These are phyloP conservation scores for Hyaloscypha variabilis DNA, from an alignment of 495 filamentous ascomycete genomes.

Conservation along the genomic window DNA sequence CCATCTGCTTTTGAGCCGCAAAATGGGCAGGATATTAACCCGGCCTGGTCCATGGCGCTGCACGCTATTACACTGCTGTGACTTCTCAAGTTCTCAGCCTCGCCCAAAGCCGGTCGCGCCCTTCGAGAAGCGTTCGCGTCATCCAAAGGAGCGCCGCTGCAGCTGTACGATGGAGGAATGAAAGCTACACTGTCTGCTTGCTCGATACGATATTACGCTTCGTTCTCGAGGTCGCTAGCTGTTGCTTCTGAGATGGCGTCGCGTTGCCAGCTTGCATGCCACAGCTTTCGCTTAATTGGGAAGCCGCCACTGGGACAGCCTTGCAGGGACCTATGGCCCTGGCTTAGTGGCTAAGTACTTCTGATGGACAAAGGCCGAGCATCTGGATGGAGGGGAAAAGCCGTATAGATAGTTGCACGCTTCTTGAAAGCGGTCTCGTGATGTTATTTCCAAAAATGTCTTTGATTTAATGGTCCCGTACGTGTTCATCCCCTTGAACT, in stretches of 20 bases:
- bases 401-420: no score
- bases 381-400: no score
- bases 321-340: not conserved
- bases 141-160: not conserved
- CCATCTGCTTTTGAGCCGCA: slow-evolving; percentile 25
- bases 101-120: not conserved
- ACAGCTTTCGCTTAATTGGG: not conserved
- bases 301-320: not conserved
- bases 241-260: not conserved
- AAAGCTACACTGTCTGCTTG: not conserved
- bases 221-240: not conserved
- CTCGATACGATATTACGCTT: not conserved
- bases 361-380: no score
- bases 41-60: slow-evolving; percentile 19
- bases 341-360: no score
- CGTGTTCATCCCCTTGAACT: no score
- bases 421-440: no score
- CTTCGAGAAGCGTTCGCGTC: not conserved
- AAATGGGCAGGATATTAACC: slow-evolving; percentile 29
- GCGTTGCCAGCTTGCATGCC: not conserved
- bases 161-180: not conserved
- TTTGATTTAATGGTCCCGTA: no score
- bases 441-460: no score
- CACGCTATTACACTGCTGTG: not conserved
- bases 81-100: not conserved